Evolutionary conservation across 1,284 basidiomycete genomes (phyloP).

Genomic region (Retiboletus fuscus): DNA sequence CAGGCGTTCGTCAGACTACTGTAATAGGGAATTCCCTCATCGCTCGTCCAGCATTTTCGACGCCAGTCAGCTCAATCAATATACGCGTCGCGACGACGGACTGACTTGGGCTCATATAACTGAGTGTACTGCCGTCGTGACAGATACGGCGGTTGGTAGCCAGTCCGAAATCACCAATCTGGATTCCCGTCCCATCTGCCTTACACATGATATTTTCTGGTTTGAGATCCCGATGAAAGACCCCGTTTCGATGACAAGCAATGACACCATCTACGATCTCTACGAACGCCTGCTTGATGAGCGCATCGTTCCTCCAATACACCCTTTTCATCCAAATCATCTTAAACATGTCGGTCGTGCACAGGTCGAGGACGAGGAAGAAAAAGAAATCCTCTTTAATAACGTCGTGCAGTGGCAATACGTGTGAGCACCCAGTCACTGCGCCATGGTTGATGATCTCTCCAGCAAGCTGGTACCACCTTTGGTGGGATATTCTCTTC

Average conservation of each 20-base stretch:
- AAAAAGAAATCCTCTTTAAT: conserved; percentile 63
- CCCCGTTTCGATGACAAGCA: conserved; percentile 72
- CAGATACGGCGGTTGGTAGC: conserved; percentile 75
- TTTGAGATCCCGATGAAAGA: conserved; percentile 91
- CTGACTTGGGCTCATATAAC: conserved; percentile 85
- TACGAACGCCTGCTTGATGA: conserved; percentile 73
- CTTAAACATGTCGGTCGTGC: conserved; percentile 66
- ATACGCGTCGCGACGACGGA: conserved; percentile 17
- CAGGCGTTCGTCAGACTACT: background rate
- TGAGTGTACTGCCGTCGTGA: conserved; percentile 82
- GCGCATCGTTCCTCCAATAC: conserved; percentile 62
- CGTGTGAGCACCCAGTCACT: conserved; percentile 61
- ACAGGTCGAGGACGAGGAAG: conserved; percentile 72
- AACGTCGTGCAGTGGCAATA: conserved; percentile 65
- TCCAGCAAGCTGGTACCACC: conserved; percentile 64
- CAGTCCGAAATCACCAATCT: conserved; percentile 87
- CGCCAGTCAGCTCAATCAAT: conserved; percentile 25
- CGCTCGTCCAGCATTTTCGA: conserved; percentile 78
- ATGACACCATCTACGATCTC: conserved; percentile 85
- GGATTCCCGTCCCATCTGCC: conserved; percentile 65
- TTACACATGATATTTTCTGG: conserved; percentile 89
- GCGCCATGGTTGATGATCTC: conserved; percentile 69
- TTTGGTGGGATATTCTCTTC: conserved; percentile 59
- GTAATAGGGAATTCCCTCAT: background rate
- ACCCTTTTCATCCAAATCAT: conserved; percentile 60